Evolutionary conservation across 805 yeast species (phyloP).

Genomic region (Metschnikowia cerradonensis): DNA sequence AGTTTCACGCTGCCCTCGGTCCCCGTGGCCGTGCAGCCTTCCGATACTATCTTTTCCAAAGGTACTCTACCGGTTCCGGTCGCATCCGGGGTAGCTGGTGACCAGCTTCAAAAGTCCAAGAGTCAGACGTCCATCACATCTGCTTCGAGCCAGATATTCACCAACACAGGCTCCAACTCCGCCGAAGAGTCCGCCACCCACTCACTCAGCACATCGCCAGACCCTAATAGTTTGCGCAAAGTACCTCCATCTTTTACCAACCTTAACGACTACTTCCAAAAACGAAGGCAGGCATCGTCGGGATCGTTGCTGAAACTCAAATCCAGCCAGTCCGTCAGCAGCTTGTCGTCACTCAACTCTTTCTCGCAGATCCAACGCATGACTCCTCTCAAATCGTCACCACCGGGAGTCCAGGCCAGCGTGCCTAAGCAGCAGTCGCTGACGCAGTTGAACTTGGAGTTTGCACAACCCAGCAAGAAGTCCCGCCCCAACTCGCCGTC

Average conservation of each 20-base stretch:
- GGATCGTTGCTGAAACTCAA: slow-evolving; percentile 23
- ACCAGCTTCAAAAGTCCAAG: slow-evolving; percentile 22
- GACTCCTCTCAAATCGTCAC: slow-evolving; percentile 40
- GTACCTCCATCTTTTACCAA: slow-evolving; percentile 26
- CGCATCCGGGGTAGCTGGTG: background rate
- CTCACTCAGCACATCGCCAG: slow-evolving; percentile 36
- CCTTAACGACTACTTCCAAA: slow-evolving; percentile 32
- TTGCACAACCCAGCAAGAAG: slow-evolving; percentile 33
- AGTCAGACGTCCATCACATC: slow-evolving; percentile 26
- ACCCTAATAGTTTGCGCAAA: slow-evolving; percentile 12
- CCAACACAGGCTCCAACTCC: slow-evolving; percentile 22
- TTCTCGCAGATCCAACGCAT: slow-evolving; percentile 28
- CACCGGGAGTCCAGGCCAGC: slow-evolving; percentile 5
- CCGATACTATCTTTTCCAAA: slow-evolving; percentile 15
- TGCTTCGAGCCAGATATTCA: slow-evolving; percentile 21
- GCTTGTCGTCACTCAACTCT: slow-evolving; percentile 15
- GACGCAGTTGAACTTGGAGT: slow-evolving; percentile 36
- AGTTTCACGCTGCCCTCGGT: slow-evolving; percentile 1
- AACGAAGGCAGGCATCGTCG: slow-evolving; percentile 18
- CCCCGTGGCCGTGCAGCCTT: slow-evolving; percentile 7
- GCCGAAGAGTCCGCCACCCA: slow-evolving; percentile 25
- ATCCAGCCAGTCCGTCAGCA: slow-evolving; percentile 18
- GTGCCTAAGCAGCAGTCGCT: slow-evolving; percentile 27
- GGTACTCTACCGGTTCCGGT: background rate
- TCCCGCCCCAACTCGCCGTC: slow-evolving; percentile 49